Conservation (phyloP, 495 filamentous ascomycete species). For the Emericellopsis terricola region DNA sequence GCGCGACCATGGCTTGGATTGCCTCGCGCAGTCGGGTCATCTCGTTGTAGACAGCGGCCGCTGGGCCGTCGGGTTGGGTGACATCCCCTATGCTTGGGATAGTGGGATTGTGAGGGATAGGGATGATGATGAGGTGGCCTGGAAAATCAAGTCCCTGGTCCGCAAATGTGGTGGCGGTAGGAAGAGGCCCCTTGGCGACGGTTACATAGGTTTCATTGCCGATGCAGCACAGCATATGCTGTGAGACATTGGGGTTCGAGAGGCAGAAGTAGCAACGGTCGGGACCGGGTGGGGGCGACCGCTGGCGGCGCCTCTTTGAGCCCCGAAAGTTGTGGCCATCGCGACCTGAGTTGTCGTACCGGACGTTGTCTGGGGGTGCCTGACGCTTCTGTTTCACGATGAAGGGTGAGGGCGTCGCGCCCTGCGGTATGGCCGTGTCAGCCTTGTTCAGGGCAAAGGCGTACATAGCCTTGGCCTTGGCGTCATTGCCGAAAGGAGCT, state of each 20-base stretch:
- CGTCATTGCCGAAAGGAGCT: slow-evolving; percentile 51
- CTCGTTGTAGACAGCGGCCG: slow-evolving; percentile 43
- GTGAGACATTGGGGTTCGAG: slow-evolving; percentile 60
- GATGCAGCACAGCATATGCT: slow-evolving; percentile 78
- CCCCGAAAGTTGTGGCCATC: slow-evolving; percentile 35
- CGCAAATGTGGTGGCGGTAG: slow-evolving; percentile 44
- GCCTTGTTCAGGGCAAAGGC: slow-evolving; percentile 63
- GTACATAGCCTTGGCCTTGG: slow-evolving; percentile 73
- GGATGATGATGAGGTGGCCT: slow-evolving; percentile 79
- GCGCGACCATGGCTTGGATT: slow-evolving; percentile 49
- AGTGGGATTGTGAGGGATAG: slow-evolving; percentile 45
- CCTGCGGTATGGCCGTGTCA: slow-evolving; percentile 39
- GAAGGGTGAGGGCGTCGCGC: slow-evolving; percentile 57
- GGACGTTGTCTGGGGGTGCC: slow-evolving; percentile 37
- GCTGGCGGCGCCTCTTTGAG: slow-evolving; percentile 23
- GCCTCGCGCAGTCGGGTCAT: slow-evolving; percentile 62
- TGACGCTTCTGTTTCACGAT: slow-evolving; percentile 25
- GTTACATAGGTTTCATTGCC: slow-evolving; percentile 74
- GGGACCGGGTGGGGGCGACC: slow-evolving; percentile 44
- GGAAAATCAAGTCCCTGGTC: slow-evolving; percentile 47
- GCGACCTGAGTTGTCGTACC: slow-evolving; percentile 39
- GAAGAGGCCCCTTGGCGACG: slow-evolving; percentile 79
- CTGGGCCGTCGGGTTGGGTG: slow-evolving; percentile 37
- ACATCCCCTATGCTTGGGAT: slow-evolving; percentile 40
- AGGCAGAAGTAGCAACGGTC: slow-evolving; percentile 89